A percentile compares a stretch with the other conserved stretches of the same genome.
Conservation (phyloP, 2,329 filamentous ascomycete genomes). For the Curvularia lunata region DNA sequence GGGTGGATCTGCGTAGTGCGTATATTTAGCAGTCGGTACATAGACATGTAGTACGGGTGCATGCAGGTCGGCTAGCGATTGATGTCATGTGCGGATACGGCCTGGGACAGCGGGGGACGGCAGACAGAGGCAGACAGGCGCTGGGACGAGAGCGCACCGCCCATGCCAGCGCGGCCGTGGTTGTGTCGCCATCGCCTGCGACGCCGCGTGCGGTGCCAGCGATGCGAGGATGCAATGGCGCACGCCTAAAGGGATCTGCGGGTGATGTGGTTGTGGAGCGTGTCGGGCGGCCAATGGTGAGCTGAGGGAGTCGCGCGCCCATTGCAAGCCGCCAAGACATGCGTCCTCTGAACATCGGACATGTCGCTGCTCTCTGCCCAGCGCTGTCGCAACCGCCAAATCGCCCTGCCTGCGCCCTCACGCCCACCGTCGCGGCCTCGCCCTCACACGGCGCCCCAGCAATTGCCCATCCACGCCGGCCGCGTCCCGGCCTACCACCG, state of each 20-base stretch:
- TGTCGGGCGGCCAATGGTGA: slow-evolving; percentile 8
- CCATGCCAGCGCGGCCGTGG: not conserved
- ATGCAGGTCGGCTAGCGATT: slow-evolving; percentile 2
- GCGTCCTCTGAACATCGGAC: no score
- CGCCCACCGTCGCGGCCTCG: not conserved
- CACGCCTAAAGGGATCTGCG: not conserved
- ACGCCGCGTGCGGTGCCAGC: not conserved
- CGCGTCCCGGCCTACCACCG: slow-evolving; percentile 23
- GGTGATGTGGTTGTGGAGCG: slow-evolving; percentile 4
- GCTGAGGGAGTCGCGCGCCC: slow-evolving; percentile 8
- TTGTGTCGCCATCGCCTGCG: not conserved
- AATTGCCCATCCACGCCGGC: slow-evolving; percentile 39
- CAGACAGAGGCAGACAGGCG: not conserved
- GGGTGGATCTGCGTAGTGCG: not conserved
- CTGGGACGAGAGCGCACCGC: not conserved
- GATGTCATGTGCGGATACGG: slow-evolving; percentile 11
- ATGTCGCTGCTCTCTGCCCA: slow-evolving; percentile 2
- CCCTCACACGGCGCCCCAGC: slow-evolving; percentile 22
- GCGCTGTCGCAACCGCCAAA: slow-evolving; percentile 14
- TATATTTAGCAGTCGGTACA: not conserved
- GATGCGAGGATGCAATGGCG: not conserved
- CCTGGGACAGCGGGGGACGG: not conserved
- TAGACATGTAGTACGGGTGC: not conserved
- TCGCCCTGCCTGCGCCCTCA: not conserved
- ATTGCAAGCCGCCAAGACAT: slow-evolving; percentile 14